phyloP scores from a whole-genome alignment of 495 filamentous ascomycete genomes.

The Viridothelium virens region DNA sequence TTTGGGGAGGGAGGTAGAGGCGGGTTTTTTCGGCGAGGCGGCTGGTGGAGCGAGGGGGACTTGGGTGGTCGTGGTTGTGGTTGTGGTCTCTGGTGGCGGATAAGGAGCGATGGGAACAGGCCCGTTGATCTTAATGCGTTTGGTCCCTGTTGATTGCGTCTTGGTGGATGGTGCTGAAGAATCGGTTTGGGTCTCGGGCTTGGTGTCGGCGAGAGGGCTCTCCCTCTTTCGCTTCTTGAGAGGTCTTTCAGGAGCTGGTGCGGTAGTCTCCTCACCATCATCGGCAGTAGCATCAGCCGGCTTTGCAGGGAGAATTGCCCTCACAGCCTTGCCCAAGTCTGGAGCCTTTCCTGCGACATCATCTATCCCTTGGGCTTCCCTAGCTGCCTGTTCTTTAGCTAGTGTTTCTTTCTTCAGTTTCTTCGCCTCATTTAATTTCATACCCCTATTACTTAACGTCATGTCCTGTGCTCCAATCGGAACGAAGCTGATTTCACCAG shows the following conservation, averaged over 20 bases:
- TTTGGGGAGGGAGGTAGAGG: constrained; percentile 18
- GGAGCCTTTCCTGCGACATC: constrained; percentile 10
- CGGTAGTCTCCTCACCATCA: constrained; percentile 12
- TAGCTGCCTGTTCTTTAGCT: constrained; percentile 54
- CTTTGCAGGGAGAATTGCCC: constrained; percentile 13
- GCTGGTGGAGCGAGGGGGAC: constrained; percentile 31
- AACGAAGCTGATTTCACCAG: constrained; percentile 45
- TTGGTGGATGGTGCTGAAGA: not conserved
- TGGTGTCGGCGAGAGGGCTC: constrained; percentile 10
- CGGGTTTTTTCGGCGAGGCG: constrained; percentile 20
- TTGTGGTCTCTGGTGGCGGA: constrained; percentile 2
- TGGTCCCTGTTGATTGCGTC: constrained; percentile 22
- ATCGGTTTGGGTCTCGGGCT: not conserved
- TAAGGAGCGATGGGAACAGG: constrained; percentile 14
- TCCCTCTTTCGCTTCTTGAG: constrained; percentile 35
- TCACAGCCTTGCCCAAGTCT: not conserved
- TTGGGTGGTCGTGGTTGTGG: constrained; percentile 24
- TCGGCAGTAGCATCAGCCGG: constrained; percentile 7
- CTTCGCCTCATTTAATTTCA: constrained; percentile 89
- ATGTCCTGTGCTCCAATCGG: constrained; percentile 44
- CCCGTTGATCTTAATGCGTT: constrained; percentile 22
- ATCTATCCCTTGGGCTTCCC: constrained; percentile 36
- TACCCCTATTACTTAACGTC: constrained; percentile 69
- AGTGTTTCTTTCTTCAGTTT: constrained; percentile 74
- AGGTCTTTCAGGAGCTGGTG: constrained; percentile 9